Evolutionary conservation across 208 protist genomes (phyloP).

Genomic region (Tritrichomonas musculus): DNA sequence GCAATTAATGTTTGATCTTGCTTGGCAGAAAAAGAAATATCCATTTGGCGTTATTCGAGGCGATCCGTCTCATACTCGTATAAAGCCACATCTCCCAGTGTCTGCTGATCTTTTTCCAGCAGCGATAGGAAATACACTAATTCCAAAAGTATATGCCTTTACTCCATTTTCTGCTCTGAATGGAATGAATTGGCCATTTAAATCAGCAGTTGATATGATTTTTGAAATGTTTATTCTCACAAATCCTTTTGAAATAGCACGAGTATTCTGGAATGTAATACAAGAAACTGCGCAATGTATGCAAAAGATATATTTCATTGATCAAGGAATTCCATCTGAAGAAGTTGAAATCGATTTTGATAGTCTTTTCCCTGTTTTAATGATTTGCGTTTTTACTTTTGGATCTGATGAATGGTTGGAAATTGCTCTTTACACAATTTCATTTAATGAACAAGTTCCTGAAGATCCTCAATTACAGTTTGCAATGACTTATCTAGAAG

Average conservation of each 20-base stretch:
- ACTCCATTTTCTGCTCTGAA: not conserved
- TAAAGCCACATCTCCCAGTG: not conserved
- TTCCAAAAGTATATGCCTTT: not conserved
- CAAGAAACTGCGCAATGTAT: constrained; percentile 28
- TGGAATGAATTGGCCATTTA: not conserved
- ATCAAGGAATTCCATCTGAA: not conserved
- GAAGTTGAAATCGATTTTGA: constrained; percentile 33
- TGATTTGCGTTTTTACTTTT: not conserved
- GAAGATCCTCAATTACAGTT: constrained; percentile 15
- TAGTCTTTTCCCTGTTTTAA: not conserved
- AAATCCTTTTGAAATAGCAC: not conserved
- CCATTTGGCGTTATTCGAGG: not conserved
- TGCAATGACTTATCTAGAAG: constrained; percentile 1
- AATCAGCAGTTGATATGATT: not conserved
- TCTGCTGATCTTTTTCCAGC: not conserved
- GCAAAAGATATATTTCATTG: not conserved
- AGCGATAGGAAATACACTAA: not conserved
- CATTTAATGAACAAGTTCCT: not conserved
- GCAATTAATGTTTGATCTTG: not conserved
- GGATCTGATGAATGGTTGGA: not conserved
- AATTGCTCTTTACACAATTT: not conserved
- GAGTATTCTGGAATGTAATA: constrained; percentile 19
- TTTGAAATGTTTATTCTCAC: not conserved
- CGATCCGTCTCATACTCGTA: too few relatives aligned
- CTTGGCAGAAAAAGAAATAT: not conserved